phyloP scores from a whole-genome alignment of 108 stramenopile species.

The Nannochloropsis gaditana region DNA sequence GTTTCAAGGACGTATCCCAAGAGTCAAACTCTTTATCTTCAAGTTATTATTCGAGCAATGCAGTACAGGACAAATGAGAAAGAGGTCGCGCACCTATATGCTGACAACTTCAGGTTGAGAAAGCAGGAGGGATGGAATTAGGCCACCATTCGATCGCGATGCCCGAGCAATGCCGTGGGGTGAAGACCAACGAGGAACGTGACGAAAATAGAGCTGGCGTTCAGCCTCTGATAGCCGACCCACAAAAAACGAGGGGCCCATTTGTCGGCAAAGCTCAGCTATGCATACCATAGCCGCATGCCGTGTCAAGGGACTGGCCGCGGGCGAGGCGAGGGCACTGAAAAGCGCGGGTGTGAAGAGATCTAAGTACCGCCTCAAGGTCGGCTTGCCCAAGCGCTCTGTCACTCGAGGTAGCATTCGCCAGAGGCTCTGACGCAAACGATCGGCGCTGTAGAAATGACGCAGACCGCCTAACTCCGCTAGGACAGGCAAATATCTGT shows the following conservation, averaged over 20 bases:
- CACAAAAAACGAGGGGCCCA: not conserved
- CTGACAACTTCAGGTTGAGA: no score
- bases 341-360: not conserved
- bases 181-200: not conserved
- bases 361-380: not conserved
- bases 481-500: not conserved
- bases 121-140: no score
- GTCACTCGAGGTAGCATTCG: not conserved
- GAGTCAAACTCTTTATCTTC: no score
- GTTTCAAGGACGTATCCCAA: no score
- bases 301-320: not conserved
- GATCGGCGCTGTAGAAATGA: not conserved
- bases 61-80: no score
- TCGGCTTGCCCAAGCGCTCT: not conserved
- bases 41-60: no score
- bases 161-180: no score
- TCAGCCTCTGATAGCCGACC: constrained; percentile 3
- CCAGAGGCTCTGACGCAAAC: not conserved
- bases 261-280: not conserved
- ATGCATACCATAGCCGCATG: not conserved
- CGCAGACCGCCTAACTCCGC: not conserved
- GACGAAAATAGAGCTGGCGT: not conserved
- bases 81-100: no score
- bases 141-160: no score
- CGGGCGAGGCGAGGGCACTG: not conserved